These are phyloP conservation scores for Penicillium corylophilum DNA, from an alignment of 2,329 filamentous ascomycete genomes.

Conservation along the genomic window DNA sequence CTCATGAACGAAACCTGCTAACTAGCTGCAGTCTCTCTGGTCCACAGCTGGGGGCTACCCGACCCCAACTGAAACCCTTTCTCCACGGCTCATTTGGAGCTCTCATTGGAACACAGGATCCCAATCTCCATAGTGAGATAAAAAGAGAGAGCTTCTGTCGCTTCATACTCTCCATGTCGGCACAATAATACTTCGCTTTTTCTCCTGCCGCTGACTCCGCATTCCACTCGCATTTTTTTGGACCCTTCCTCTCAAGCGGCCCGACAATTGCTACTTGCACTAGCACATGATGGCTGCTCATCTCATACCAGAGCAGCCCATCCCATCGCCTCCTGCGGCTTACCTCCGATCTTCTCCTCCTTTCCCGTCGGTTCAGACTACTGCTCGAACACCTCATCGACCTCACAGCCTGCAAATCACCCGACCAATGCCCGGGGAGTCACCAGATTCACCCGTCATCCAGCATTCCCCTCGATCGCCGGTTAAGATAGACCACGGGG, in stretches of 20 bases:
- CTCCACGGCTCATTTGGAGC: conserved; percentile 3
- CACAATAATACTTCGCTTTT: not conserved
- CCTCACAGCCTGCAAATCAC: conserved; percentile 20
- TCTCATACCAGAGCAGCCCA: conserved; percentile 25
- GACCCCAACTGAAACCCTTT: not conserved
- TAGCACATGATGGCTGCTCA: conserved; percentile 30
- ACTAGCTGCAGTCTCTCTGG: not conserved
- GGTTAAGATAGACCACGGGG: conserved; percentile 32
- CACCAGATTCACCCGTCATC: conserved; percentile 22
- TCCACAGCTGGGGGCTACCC: conserved; percentile 4
- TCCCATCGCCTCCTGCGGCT: conserved; percentile 45
- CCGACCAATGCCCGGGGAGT: conserved; percentile 23
- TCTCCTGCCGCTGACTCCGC: not conserved
- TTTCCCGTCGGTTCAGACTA: conserved; percentile 23
- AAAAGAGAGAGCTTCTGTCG: not conserved
- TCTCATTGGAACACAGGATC: conserved; percentile 4
- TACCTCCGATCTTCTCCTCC: conserved; percentile 43
- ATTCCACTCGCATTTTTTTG: conserved; percentile 2
- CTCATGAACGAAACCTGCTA: not conserved
- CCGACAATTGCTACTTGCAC: not conserved
- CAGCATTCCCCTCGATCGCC: conserved; percentile 35
- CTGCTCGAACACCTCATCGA: conserved; percentile 24
- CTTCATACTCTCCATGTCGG: not conserved
- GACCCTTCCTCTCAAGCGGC: not conserved
- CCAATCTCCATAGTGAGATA: not conserved